Conservation (phyloP, 1,284 basidiomycete genomes). For the Amylostereum chailletii region DNA sequence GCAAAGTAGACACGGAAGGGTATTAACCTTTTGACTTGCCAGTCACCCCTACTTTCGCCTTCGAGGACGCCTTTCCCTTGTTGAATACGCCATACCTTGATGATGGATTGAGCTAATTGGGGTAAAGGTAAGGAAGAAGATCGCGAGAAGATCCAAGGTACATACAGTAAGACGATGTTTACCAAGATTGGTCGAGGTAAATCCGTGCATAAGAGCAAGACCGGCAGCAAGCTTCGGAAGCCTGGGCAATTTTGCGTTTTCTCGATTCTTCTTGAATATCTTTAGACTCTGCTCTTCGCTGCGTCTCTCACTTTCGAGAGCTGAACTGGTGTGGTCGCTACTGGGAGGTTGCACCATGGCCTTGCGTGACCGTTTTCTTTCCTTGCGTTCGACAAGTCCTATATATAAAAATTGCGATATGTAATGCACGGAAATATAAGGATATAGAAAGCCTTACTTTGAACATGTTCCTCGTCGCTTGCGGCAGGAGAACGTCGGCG, state of each 20-base stretch:
- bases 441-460: conserved; percentile 16
- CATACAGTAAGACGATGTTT: conserved; percentile 63
- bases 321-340: conserved; percentile 2
- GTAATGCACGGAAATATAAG: not conserved
- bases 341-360: conserved; percentile 36
- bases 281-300: conserved; percentile 5
- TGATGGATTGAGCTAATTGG: conserved; percentile 32
- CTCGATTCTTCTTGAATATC: conserved; percentile 10
- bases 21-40: conserved; percentile 13
- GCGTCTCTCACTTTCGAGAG: conserved; percentile 3
- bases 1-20: not conserved
- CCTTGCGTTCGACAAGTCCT: conserved; percentile 50
- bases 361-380: conserved; percentile 43
- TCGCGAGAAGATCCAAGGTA: conserved; percentile 3
- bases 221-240: conserved; percentile 29
- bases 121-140: conserved; percentile 1
- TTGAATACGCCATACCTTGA: conserved; percentile 53
- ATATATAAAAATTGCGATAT: conserved; percentile 8
- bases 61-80: conserved; percentile 60
- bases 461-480: conserved; percentile 19
- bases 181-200: conserved; percentile 61
- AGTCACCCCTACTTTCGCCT: conserved; percentile 14
- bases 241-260: conserved; percentile 24
- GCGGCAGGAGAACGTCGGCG: conserved; percentile 7
- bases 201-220: conserved; percentile 68